A percentile compares a stretch with the other conserved stretches of the same genome.
Conservation (phyloP, 805 yeast species). For the Babjeviella inositovora region DNA sequence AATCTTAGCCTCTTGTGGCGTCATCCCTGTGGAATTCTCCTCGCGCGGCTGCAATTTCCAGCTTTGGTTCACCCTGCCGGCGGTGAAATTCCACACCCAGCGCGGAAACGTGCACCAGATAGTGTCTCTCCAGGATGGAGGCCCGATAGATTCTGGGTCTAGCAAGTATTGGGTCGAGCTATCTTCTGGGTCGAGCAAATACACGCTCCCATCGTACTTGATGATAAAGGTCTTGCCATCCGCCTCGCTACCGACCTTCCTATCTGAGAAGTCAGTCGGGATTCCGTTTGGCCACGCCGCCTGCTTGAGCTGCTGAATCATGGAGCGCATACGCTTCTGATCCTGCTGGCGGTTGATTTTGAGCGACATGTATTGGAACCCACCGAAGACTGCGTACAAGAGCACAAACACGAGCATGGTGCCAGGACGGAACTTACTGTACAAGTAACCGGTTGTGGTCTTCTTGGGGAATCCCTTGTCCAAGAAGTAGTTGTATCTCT, state of each 20-base stretch:
- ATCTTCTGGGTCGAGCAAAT: conserved; percentile 26
- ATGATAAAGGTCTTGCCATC: conserved; percentile 37
- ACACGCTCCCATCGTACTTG: conserved; percentile 40
- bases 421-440: conserved; percentile 58
- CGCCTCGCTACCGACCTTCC: conserved; percentile 20
- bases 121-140: conserved; percentile 33
- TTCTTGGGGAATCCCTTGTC: conserved; percentile 77
- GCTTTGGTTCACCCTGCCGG: conserved; percentile 16
- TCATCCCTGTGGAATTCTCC: conserved; percentile 3
- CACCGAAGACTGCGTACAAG: conserved; percentile 30
- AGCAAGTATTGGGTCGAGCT: conserved; percentile 18
- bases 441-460: conserved; percentile 51
- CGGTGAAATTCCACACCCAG: conserved; percentile 22
- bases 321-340: conserved; percentile 31
- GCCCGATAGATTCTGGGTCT: conserved; percentile 27
- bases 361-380: conserved; percentile 42
- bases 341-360: conserved; percentile 40
- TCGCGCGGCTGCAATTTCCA: conserved; percentile 1
- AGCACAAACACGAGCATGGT: conserved; percentile 30
- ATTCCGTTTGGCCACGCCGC: conserved; percentile 39
- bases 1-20: conserved; percentile 1
- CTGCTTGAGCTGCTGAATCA: conserved; percentile 32
- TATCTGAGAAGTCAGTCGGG: conserved; percentile 29
- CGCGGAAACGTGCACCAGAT: conserved; percentile 23
- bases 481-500: conserved; percentile 74